phyloP scores from a whole-genome alignment of 176 grass and related monocot species.

The Stipa capillata region DNA sequence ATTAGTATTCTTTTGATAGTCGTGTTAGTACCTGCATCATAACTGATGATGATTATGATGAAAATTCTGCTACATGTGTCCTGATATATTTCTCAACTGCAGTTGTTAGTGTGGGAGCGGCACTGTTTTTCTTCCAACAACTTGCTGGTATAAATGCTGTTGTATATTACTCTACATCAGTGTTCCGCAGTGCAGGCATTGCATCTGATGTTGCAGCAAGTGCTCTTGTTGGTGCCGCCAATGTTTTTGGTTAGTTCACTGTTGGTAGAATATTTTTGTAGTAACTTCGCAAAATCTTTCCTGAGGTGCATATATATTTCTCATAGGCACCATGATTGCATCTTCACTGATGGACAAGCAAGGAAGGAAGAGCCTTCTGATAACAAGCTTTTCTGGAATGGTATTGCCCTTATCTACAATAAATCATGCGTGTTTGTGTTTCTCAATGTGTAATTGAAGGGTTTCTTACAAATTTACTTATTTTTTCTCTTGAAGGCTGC shows the following conservation, averaged over 20 bases:
- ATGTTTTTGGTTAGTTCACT: constrained; percentile 83
- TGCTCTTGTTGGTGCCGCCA: constrained; percentile 95
- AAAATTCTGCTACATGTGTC: background rate
- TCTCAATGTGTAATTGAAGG: background rate
- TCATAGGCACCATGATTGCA: constrained; percentile 76
- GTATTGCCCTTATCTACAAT: constrained; percentile 32
- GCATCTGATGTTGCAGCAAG: constrained; percentile 97
- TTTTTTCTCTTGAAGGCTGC: constrained; percentile 47
- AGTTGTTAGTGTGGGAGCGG: constrained; percentile 94
- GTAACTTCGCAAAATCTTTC: background rate
- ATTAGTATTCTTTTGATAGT: background rate
- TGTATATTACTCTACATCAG: constrained; percentile 97
- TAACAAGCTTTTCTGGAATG: constrained; percentile 99
- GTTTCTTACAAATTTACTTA: background rate
- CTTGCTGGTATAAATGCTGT: constrained; percentile 98
- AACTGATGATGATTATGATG: background rate
- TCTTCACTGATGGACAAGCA: constrained; percentile 97
- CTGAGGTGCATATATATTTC: constrained; percentile 17
- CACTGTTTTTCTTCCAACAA: constrained; percentile 95
- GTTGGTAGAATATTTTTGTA: constrained; percentile 1
- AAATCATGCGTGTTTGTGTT: background rate
- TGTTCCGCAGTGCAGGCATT: constrained; percentile 94
- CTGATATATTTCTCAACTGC: constrained; percentile 16
- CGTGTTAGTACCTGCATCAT: background rate
- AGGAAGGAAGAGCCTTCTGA: constrained; percentile 94